Percentiles rank a stretch among this genome's conserved stretches.
Evolutionary conservation across 2,329 filamentous ascomycete species (phyloP).

Genomic region (Graphiopsis chlorocephala): DNA sequence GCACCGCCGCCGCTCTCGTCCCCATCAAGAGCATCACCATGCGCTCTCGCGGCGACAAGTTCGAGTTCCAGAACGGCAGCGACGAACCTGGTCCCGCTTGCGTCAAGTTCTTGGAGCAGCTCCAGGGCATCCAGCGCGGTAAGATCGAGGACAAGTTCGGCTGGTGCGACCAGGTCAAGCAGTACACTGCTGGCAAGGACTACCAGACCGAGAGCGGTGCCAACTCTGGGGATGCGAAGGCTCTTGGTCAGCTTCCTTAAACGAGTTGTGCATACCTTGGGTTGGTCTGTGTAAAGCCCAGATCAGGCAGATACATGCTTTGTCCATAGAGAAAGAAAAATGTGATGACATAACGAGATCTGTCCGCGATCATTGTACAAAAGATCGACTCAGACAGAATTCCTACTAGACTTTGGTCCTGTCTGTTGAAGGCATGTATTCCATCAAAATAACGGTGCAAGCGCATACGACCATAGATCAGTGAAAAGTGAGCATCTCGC

Average conservation of each 20-base stretch:
- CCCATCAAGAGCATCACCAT: slow-evolving; percentile 89
- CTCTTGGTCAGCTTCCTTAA: slow-evolving; percentile 16
- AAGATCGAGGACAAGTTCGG: slow-evolving; percentile 72
- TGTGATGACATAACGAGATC: no score
- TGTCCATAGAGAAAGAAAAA: no score
- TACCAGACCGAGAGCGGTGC: slow-evolving; percentile 12
- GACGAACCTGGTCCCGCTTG: slow-evolving; percentile 73
- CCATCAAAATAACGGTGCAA: no score
- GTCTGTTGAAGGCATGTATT: no score
- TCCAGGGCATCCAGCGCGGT: slow-evolving; percentile 84
- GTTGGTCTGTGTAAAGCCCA: no score
- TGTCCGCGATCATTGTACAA: no score
- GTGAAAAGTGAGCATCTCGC: no score
- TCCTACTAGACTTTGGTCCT: no score
- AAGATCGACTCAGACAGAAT: no score
- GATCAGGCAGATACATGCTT: no score
- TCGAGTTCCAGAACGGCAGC: slow-evolving; percentile 54
- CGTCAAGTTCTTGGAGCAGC: slow-evolving; percentile 66
- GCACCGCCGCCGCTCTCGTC: slow-evolving; percentile 86
- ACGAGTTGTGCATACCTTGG: neutral
- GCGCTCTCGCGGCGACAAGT: slow-evolving; percentile 54
- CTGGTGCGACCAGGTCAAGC: slow-evolving; percentile 56
- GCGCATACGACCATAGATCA: no score
- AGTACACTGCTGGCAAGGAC: slow-evolving; percentile 15
- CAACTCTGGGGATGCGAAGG: slow-evolving; percentile 3